These are phyloP conservation scores for Vitis amurensis DNA, from an alignment of 164 flowering plant species.

Conservation along the genomic window DNA sequence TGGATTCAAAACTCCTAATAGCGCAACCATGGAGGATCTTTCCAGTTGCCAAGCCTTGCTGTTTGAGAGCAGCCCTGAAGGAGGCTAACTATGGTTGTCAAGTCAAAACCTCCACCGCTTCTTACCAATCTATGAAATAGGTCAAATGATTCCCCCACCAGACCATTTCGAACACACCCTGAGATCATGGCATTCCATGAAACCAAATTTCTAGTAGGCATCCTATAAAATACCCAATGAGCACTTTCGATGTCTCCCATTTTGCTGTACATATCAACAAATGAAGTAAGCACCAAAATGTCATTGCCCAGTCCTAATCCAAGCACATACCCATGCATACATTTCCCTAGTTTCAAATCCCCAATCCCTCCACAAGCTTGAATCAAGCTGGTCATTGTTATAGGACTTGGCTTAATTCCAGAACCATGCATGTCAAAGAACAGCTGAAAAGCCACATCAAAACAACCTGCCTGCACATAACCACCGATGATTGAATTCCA, in stretches of 20 bases:
- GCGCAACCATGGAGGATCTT: slow-evolving; percentile 39
- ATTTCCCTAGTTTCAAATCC: slow-evolving; percentile 28
- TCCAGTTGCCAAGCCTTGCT: slow-evolving; percentile 26
- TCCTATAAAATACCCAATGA: slow-evolving; percentile 26
- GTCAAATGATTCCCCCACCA: too few relatives aligned
- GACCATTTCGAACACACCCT: slow-evolving; percentile 19
- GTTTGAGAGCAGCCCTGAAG: slow-evolving; percentile 3
- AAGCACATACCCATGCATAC: slow-evolving; percentile 34
- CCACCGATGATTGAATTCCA: slow-evolving; percentile 54
- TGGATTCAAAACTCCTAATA: slow-evolving; percentile 32
- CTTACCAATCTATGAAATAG: too few relatives aligned
- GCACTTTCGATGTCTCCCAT: slow-evolving; percentile 23
- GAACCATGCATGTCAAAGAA: slow-evolving; percentile 27
- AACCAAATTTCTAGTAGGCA: slow-evolving; percentile 31
- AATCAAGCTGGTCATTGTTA: slow-evolving; percentile 38
- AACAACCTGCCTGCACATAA: slow-evolving; percentile 22
- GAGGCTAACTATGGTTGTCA: too few relatives aligned
- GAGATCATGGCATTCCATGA: slow-evolving; percentile 33
- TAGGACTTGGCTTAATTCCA: slow-evolving; percentile 31
- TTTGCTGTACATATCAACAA: slow-evolving; percentile 48
- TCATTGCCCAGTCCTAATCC: slow-evolving; percentile 32
- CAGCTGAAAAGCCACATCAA: slow-evolving; percentile 25
- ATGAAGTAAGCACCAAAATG: slow-evolving; percentile 31
- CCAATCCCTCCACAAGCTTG: slow-evolving; percentile 29
- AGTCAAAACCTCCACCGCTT: too few relatives aligned